Evolutionary conservation across 2,329 filamentous ascomycete genomes (phyloP).

Genomic region (Cercospora sesami): DNA sequence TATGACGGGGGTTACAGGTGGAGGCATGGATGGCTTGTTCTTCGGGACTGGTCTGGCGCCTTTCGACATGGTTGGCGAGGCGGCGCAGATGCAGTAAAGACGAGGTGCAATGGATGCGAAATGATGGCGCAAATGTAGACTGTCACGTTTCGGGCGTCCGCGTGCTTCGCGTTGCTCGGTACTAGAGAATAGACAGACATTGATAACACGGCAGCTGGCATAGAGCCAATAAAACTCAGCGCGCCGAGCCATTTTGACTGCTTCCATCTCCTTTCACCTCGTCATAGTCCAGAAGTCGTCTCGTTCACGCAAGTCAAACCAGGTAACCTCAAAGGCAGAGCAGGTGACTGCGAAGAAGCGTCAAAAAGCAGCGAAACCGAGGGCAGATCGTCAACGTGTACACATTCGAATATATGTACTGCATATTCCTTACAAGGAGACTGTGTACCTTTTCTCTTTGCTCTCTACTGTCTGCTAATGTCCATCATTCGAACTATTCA

Average conservation of each 20-base stretch:
- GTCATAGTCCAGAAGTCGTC: neutral
- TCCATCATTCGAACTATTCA: neutral
- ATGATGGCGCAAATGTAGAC: neutral
- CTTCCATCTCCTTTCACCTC: neutral
- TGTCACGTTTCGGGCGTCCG: neutral
- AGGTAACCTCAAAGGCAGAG: neutral
- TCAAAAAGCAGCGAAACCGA: neutral
- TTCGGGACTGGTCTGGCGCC: conserved; percentile 35
- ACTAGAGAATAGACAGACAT: neutral
- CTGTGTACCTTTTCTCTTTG: neutral
- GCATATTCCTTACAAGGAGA: neutral
- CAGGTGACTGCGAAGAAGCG: neutral
- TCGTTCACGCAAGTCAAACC: neutral
- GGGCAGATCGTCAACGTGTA: neutral
- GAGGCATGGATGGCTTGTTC: conserved; percentile 38
- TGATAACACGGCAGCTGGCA: neutral
- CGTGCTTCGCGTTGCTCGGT: neutral
- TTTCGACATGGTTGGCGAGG: conserved; percentile 19
- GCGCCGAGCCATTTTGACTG: neutral
- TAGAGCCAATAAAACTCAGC: neutral
- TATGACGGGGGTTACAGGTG: conserved; percentile 36
- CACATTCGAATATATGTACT: neutral
- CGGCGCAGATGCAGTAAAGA: neutral
- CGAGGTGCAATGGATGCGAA: neutral
- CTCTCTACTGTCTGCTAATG: neutral